A percentile compares a stretch with the other conserved stretches of the same genome.
Evolutionary conservation across 2,329 filamentous ascomycete species (phyloP).

Genomic region (Aspergillus ustus): DNA sequence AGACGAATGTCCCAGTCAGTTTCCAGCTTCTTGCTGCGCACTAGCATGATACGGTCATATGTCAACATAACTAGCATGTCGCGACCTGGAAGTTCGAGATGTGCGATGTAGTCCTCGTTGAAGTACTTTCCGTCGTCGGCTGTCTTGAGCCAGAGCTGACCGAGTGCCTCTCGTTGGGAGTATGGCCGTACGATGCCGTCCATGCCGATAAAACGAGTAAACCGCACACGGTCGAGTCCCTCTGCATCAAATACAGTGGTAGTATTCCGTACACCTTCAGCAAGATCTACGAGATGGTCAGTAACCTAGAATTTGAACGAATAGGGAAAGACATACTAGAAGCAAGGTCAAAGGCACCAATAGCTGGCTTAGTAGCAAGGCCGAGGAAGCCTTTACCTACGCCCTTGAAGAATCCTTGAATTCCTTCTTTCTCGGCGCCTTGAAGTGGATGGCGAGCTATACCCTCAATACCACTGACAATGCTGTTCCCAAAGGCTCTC

Average conservation of each 20-base stretch:
- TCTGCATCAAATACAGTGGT: constrained; percentile 97
- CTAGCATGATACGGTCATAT: constrained; percentile 84
- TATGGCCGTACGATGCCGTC: constrained; percentile 96
- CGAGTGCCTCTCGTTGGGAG: constrained; percentile 90
- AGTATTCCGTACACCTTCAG: constrained; percentile 96
- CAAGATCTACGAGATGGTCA: constrained; percentile 63
- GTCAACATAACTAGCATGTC: constrained; percentile 91
- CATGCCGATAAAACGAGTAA: constrained; percentile 86
- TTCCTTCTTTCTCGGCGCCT: constrained; percentile 93
- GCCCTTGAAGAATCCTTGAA: constrained; percentile 94
- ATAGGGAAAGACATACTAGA: constrained; percentile 61
- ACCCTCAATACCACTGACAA: constrained; percentile 92
- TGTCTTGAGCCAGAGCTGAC: constrained; percentile 98
- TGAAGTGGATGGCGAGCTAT: constrained; percentile 92
- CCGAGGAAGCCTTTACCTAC: constrained; percentile 94
- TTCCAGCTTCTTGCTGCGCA: constrained; percentile 80
- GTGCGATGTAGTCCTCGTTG: constrained; percentile 95
- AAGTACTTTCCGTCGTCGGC: constrained; percentile 98
- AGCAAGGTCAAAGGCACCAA: constrained; percentile 94
- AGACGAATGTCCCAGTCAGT: constrained; percentile 96
- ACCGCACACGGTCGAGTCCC: constrained; percentile 91
- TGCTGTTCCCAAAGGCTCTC: constrained; percentile 89
- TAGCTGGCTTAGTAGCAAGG: constrained; percentile 94
- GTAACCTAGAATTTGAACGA: background rate
- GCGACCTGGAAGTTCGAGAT: constrained; percentile 86